Percentiles rank a stretch among this genome's conserved stretches.
These are phyloP conservation scores for Fusarium liriodendri DNA, from an alignment of 2,329 filamentous ascomycete species.

Conservation along the genomic window DNA sequence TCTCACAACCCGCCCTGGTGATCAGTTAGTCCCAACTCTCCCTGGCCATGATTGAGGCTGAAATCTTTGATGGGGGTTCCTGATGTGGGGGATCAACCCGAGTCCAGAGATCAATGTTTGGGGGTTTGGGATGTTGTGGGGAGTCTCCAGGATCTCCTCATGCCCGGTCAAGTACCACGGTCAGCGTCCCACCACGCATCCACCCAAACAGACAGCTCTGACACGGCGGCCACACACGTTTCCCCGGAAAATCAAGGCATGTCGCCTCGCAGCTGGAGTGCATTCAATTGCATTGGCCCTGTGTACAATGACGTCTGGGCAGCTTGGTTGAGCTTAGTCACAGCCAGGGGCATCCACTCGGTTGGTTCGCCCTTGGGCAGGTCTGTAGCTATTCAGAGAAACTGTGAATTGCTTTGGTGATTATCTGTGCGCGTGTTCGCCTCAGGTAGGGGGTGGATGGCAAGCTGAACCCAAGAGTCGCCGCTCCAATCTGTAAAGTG, in stretches of 20 bases:
- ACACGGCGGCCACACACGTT: slow-evolving; percentile 35
- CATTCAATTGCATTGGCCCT: slow-evolving; percentile 32
- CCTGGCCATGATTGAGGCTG: slow-evolving; percentile 34
- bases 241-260: slow-evolving; percentile 43
- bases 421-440: neutral
- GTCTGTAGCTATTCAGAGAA: neutral
- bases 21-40: slow-evolving; percentile 11
- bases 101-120: slow-evolving; percentile 17
- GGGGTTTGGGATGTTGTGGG: slow-evolving; percentile 30
- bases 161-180: slow-evolving; percentile 30
- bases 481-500: neutral
- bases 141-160: slow-evolving; percentile 33
- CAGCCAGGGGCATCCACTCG: slow-evolving; percentile 8
- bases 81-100: slow-evolving; percentile 41
- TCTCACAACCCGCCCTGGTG: slow-evolving; percentile 7
- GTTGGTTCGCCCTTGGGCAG: neutral
- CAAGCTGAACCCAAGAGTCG: slow-evolving; percentile 4
- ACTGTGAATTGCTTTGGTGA: slow-evolving; percentile 1
- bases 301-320: slow-evolving; percentile 40
- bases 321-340: slow-evolving; percentile 25
- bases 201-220: slow-evolving; percentile 22
- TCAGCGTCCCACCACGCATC: slow-evolving; percentile 36
- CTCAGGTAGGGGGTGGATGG: neutral
- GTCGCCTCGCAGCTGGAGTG: slow-evolving; percentile 41
- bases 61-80: slow-evolving; percentile 34